These are phyloP conservation scores for Clonostachys sp. DNA, from an alignment of 2,329 filamentous ascomycete genomes.

Conservation along the genomic window DNA sequence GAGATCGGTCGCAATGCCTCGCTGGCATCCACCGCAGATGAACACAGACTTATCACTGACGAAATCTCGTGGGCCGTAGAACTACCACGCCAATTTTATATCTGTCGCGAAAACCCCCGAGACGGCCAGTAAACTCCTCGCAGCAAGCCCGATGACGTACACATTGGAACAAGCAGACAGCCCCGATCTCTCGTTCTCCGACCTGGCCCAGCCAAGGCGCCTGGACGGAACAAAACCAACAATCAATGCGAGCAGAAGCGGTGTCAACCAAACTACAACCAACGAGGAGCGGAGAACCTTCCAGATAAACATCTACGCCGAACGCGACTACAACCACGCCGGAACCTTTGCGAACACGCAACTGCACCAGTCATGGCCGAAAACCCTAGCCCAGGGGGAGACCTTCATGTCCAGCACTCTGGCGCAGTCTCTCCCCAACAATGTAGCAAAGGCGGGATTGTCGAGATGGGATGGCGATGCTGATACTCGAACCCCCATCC, in stretches of 20 bases:
- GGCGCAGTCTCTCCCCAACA: constrained; percentile 19
- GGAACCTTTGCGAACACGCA: constrained; percentile 24
- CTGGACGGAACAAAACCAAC: constrained; percentile 3
- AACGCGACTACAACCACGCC: constrained; percentile 31
- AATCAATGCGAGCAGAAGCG: neutral
- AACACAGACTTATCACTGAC: no score
- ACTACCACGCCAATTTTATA: constrained; percentile 43
- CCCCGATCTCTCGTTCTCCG: constrained; percentile 24
- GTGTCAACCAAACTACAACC: neutral
- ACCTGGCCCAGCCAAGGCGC: constrained; percentile 13
- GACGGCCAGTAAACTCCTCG: constrained; percentile 32
- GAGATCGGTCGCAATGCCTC: no score
- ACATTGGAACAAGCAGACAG: constrained; percentile 20
- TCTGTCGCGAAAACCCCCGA: constrained; percentile 36
- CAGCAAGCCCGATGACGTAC: constrained; percentile 41
- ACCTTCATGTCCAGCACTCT: constrained; percentile 22
- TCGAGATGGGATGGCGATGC: constrained; percentile 24
- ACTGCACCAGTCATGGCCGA: constrained; percentile 29
- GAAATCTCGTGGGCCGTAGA: constrained; percentile 11
- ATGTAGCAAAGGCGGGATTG: constrained; percentile 19
- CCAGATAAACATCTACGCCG: constrained; percentile 32
- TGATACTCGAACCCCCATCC: neutral
- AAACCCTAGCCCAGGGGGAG: constrained; percentile 9
- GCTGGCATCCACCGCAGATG: no score
- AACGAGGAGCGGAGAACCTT: constrained; percentile 26